These are phyloP conservation scores for Colletotrichum sojae DNA, from an alignment of 2,329 filamentous ascomycete genomes.

Conservation along the genomic window DNA sequence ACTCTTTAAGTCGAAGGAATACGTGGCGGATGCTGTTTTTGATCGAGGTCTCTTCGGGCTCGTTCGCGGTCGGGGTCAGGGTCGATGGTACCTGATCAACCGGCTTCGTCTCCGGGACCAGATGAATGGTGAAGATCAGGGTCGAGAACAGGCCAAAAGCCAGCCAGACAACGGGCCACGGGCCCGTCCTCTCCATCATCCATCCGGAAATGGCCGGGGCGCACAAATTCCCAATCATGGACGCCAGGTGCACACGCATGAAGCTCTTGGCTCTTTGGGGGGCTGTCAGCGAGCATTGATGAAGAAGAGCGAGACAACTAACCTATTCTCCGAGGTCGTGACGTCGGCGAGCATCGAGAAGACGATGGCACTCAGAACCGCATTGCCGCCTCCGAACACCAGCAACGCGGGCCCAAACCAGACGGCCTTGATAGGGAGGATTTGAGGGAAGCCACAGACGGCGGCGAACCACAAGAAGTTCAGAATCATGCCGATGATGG, in stretches of 20 bases:
- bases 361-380: slow-evolving; percentile 49
- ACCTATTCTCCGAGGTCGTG: slow-evolving; percentile 54
- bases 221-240: slow-evolving; percentile 52
- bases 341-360: slow-evolving; percentile 55
- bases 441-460: slow-evolving; percentile 51
- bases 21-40: slow-evolving; percentile 26
- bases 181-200: slow-evolving; percentile 52
- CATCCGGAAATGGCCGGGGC: slow-evolving; percentile 53
- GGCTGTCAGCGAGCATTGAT: background rate
- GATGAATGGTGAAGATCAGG: slow-evolving; percentile 42
- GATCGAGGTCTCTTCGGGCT: background rate
- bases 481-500: slow-evolving; percentile 49
- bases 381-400: slow-evolving; percentile 54
- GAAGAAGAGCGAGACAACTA: slow-evolving; percentile 13
- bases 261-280: slow-evolving; percentile 52
- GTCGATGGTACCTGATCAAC: slow-evolving; percentile 7
- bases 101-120: slow-evolving; percentile 49
- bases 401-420: slow-evolving; percentile 51
- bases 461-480: slow-evolving; percentile 47
- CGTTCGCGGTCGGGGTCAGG: slow-evolving; percentile 25
- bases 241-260: slow-evolving; percentile 48
- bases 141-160: background rate
- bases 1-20: slow-evolving; percentile 40
- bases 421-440: slow-evolving; percentile 50
- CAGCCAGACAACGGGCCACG: slow-evolving; percentile 45